Base-by-base conservation (phyloP, 495 filamentous ascomycete genomes). In the Beverwykella pulmonaria region DNA sequence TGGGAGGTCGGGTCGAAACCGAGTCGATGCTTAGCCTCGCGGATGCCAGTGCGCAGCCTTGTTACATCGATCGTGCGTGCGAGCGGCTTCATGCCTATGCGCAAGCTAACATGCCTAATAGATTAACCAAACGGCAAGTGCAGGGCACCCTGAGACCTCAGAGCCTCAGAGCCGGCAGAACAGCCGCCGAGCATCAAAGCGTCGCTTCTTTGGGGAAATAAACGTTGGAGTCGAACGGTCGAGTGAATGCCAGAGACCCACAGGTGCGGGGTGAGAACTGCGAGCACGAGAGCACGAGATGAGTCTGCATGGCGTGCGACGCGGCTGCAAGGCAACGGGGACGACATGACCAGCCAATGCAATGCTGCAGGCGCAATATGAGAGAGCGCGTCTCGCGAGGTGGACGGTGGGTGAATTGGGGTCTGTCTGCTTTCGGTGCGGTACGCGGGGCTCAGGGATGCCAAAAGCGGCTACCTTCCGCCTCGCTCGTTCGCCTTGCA, bases 1-100 rank as follows among this genome's bases (percentile, higher is more conserved):
- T 29, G 25, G 63, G 10, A 61, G 47, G 48, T 53, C 63, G 52
- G 36, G 19, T 62, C 15, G 6, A 53, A 63, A 52, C 60, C 60
- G 61, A 69, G 65, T 22, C 23, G 64, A 63, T 52, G 59, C 65
- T 68, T 63, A 59, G 65, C 59, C 54, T 55, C 50, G 39, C 52
- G 56, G 59, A 56, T 46, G 36, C 36, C 59, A 23, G 32, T 48
- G 59, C 41, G 48, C 49, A 64, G 67, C 64, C 67, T 60, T 44
- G 67, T 58, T 47, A 58, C 59, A 64, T 53, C 14, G n/a, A 55
- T 34, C 30, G 36, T 63, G 26, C 17, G 44, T 59, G 56, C 47
- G 67, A 54, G 48, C 54, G 49, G 47, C 59, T 41, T 47, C 59
- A 59, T 22, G 59, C 50, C 55, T n/a, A 22, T 55, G 48, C 22